These are phyloP conservation scores for Yarrowia sp. DNA, from an alignment of 805 yeast species.

Conservation along the genomic window DNA sequence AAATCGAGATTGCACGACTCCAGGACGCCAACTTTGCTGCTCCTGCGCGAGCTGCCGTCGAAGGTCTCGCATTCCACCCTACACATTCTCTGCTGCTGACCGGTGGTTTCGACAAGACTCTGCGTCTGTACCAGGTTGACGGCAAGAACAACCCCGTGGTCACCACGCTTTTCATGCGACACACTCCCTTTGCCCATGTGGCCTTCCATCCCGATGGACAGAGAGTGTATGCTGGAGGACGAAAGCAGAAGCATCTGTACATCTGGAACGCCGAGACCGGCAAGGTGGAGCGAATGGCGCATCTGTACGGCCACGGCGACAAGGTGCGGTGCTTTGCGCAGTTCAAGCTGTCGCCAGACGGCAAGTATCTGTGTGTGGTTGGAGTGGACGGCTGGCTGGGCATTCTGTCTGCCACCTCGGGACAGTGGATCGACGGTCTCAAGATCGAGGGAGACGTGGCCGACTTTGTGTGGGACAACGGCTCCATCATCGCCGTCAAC, in stretches of 20 bases:
- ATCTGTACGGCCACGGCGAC: constrained; percentile 90
- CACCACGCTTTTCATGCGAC: constrained; percentile 77
- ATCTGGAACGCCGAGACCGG: constrained; percentile 86
- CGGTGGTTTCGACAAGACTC: constrained; percentile 90
- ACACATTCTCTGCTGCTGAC: constrained; percentile 81
- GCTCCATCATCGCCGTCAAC: constrained; percentile 67
- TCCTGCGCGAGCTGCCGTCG: constrained; percentile 80
- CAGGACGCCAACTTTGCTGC: constrained; percentile 83
- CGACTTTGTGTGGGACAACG: constrained; percentile 74
- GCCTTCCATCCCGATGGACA: constrained; percentile 62
- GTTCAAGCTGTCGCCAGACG: constrained; percentile 77
- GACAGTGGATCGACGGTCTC: constrained; percentile 87
- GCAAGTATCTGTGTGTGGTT: constrained; percentile 71
- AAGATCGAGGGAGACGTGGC: constrained; percentile 86
- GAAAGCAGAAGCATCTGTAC: constrained; percentile 83
- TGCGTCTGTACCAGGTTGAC: constrained; percentile 87
- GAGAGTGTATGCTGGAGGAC: constrained; percentile 81
- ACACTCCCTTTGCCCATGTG: constrained; percentile 82
- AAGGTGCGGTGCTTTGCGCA: constrained; percentile 87
- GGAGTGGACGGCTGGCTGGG: constrained; percentile 95
- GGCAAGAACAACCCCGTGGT: constrained; percentile 83
- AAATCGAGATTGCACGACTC: constrained; percentile 77
- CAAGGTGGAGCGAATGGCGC: constrained; percentile 78
- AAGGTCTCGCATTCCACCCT: constrained; percentile 84
- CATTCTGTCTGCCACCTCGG: constrained; percentile 72